phyloP scores from a whole-genome alignment of 345 rosid species.

The Durio zibethinus region DNA sequence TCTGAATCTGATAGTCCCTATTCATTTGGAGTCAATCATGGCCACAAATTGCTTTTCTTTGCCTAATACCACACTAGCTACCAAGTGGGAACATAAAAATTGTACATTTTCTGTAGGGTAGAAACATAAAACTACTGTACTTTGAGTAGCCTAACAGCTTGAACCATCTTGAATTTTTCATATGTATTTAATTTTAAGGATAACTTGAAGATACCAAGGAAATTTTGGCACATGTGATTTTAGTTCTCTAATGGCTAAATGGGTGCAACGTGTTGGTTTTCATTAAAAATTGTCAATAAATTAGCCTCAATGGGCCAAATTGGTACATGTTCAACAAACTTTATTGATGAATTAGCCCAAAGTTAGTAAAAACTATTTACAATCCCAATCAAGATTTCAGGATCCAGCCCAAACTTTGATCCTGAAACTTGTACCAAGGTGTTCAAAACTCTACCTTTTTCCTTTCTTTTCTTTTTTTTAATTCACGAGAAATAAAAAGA shows the following conservation, averaged over 20 bases:
- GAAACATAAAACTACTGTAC: not conserved
- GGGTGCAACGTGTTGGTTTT: no score
- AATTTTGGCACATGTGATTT: no score
- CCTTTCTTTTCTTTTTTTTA: no score
- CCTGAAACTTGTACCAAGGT: no score
- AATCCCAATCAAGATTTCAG: no score
- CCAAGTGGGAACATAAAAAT: not conserved
- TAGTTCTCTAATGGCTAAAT: no score
- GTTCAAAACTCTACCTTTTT: no score
- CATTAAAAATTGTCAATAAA: no score
- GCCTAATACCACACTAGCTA: not conserved
- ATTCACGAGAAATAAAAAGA: no score
- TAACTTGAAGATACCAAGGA: no score
- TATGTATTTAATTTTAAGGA: not conserved
- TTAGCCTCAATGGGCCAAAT: not conserved
- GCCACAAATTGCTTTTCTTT: not conserved
- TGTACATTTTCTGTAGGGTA: not conserved
- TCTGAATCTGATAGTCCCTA: not conserved
- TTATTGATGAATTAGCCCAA: not conserved
- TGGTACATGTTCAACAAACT: not conserved
- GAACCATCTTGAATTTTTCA: not conserved
- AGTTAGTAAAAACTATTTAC: no score
- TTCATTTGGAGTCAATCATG: not conserved
- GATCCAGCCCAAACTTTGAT: no score
- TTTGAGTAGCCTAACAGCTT: not conserved